Evolutionary conservation across 768 basidiomycete species (phyloP).

Genomic region (Arthromyces matolae): DNA sequence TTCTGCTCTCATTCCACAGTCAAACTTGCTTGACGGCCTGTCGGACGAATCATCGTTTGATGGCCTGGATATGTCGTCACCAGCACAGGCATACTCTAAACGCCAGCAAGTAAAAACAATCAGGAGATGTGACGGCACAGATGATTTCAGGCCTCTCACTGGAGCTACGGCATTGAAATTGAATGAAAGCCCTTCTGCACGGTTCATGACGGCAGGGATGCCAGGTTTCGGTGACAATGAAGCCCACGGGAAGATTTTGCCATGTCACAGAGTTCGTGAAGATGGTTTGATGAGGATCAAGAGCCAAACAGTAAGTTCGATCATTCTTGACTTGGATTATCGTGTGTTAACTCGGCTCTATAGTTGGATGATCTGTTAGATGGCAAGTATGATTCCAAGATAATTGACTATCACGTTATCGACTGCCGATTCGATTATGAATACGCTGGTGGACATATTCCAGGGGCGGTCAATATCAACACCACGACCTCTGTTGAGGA

Average conservation of each 20-base stretch:
- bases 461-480: constrained; percentile 89
- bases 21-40: constrained; percentile 43
- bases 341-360: constrained; percentile 13
- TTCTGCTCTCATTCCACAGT: constrained; percentile 68
- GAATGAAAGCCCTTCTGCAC: constrained; percentile 56
- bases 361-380: constrained; percentile 78
- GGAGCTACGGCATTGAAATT: constrained; percentile 53
- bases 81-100: constrained; percentile 76
- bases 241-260: constrained; percentile 86
- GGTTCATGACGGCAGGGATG: constrained; percentile 56
- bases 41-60: constrained; percentile 63
- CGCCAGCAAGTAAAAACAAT: constrained; percentile 77
- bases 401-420: constrained; percentile 74
- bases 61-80: constrained; percentile 69
- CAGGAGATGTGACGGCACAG: constrained; percentile 76
- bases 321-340: constrained; percentile 1
- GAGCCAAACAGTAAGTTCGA: constrained; percentile 62
- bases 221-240: constrained; percentile 94
- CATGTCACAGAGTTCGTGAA: constrained; percentile 90
- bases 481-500: constrained; percentile 77
- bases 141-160: constrained; percentile 74
- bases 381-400: constrained; percentile 63
- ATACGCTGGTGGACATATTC: constrained; percentile 89
- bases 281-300: constrained; percentile 94
- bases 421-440: constrained; percentile 99